phyloP scores from a whole-genome alignment of 345 rosid genomes.

The Chamaenerion angustifolium region DNA sequence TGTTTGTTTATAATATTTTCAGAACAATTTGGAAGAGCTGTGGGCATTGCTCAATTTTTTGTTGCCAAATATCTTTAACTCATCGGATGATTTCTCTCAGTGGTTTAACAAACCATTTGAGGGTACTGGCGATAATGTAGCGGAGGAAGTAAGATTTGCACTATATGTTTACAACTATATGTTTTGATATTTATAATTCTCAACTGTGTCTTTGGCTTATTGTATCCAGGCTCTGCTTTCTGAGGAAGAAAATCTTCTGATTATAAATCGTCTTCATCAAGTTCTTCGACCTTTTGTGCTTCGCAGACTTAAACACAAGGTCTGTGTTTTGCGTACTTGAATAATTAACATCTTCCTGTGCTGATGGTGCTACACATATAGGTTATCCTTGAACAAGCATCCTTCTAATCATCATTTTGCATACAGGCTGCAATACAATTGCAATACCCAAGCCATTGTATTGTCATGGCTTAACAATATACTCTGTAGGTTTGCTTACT shows the following conservation, averaged over 20 bases:
- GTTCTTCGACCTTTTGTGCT: conserved; percentile 93
- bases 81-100: conserved; percentile 91
- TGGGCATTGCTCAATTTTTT: conserved; percentile 92
- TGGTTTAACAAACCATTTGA: conserved; percentile 96
- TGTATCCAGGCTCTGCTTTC: conserved; percentile 60
- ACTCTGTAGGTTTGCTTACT: too few relatives aligned
- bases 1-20: conserved; percentile 13
- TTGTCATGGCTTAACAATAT: too few relatives aligned
- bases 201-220: conserved; percentile 1
- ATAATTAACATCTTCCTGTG: neutral
- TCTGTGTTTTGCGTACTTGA: conserved; percentile 8
- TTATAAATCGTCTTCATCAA: conserved; percentile 89
- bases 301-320: conserved; percentile 90
- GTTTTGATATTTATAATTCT: neutral
- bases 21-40: conserved; percentile 92
- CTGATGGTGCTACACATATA: too few relatives aligned
- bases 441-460: too few relatives aligned
- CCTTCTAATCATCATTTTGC: too few relatives aligned
- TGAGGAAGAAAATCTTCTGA: conserved; percentile 86
- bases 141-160: conserved; percentile 51
- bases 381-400: too few relatives aligned
- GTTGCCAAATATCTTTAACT: conserved; percentile 83
- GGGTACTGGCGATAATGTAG: conserved; percentile 74
- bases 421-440: too few relatives aligned
- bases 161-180: conserved; percentile 6